These are phyloP conservation scores for Corylus heterophylla DNA, from an alignment of 306 rosid genomes.

Conservation along the genomic window DNA sequence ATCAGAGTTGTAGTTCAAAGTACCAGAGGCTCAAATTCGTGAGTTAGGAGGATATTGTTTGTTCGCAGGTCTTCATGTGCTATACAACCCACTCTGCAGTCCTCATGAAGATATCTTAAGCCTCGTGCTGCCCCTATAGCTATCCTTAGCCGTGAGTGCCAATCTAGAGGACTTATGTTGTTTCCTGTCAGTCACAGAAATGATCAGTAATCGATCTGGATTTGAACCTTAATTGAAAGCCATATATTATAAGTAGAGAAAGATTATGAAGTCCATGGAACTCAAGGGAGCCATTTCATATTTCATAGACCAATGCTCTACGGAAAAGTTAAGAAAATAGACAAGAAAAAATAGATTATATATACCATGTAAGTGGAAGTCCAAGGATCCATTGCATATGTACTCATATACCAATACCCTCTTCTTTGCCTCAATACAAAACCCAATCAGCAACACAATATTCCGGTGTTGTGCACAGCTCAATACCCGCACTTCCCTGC, in stretches of 20 bases:
- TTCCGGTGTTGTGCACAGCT: conserved; percentile 99
- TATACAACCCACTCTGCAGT: conserved; percentile 94
- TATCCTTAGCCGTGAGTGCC: conserved; percentile 76
- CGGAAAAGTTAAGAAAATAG: neutral
- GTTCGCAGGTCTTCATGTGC: conserved; percentile 92
- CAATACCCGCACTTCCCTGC: conserved; percentile 84
- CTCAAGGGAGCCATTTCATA: neutral
- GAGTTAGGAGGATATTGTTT: conserved; percentile 85
- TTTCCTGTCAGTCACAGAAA: conserved; percentile 52
- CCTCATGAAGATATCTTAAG: conserved; percentile 92
- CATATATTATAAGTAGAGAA: neutral
- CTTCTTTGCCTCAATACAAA: conserved; percentile 62
- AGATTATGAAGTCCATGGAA: neutral
- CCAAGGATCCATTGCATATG: conserved; percentile 86
- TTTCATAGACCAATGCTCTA: neutral
- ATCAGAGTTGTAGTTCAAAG: neutral
- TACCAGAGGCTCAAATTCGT: conserved; percentile 93
- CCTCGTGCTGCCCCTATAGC: conserved; percentile 89
- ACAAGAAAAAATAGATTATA: conserved; percentile 26
- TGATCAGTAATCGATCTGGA: conserved; percentile 4
- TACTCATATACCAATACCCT: conserved; percentile 89
- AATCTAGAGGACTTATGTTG: conserved; percentile 48
- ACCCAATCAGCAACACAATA: conserved; percentile 84
- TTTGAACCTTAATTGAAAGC: neutral
- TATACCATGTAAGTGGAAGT: conserved; percentile 80